Base-by-base conservation (phyloP, 2,329 filamentous ascomycete species). In the Alternaria gaisen region DNA sequence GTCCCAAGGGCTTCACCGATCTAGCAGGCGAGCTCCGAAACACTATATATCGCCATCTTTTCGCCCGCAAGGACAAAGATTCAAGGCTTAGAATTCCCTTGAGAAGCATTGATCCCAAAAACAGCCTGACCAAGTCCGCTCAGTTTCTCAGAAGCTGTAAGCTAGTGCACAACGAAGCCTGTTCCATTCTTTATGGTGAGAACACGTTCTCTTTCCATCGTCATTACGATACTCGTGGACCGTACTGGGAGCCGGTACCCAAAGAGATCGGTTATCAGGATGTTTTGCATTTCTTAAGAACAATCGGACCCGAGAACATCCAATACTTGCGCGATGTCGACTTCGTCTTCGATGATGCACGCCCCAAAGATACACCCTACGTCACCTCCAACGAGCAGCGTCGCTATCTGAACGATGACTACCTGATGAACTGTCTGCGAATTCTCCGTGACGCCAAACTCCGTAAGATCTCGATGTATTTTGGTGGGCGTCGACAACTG, bases 261-360 rank as follows among this genome's bases (percentile, higher is more conserved):
- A 80, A 77, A 57, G 83, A 84, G 66, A 77, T 84, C 36, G 83
- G 82, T 41, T 85, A 82, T 71, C 79, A 79, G 51, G 80, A 82
- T 51, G 70, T 80, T 18, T 77, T 81, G 8, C 76, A 79, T 5
- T 83, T 83, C 47, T 71, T 85, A 32, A 80, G 80, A 56, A 76
- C 76, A 44, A 84, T 85, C 36, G 83, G 83, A 4, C 75, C 81
- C 1, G 75, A 72, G 60, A 85, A 85, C 63, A 70, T 83, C 16
- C 72, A 77, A 26, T 78, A 81, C 34, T 72, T 86, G n/a, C 80
- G 82, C 44, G 75, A 82, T 36, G 61, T 85, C 42, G 79, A 76
- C 14, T 71, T 85, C 59, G 61, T 72, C 18, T 80, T 85, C 47
- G 80, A 81, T 42, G 83, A 86, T 60, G 82, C 81, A 0, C 70